Conservation (phyloP, 495 filamentous ascomycete species). For the Aspergillus baeticus region DNA sequence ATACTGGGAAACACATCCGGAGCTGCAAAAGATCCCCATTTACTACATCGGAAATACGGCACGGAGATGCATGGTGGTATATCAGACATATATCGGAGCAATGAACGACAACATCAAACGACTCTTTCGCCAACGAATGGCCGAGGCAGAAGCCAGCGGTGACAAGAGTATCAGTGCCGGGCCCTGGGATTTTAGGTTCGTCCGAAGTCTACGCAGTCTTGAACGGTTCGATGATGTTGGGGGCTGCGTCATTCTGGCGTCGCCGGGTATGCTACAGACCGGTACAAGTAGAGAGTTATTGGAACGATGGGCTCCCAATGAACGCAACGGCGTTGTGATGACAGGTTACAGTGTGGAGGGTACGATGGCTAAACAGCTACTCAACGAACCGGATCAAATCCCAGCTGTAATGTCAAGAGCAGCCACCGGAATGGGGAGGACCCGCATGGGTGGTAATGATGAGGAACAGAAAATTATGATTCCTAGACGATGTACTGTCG, state of each 20-base stretch:
- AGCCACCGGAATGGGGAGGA: conserved; percentile 54
- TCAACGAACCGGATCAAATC: conserved; percentile 91
- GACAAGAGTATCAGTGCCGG: conserved; percentile 72
- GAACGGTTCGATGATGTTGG: conserved; percentile 96
- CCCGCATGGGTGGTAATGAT: conserved; percentile 47
- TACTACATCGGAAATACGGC: conserved; percentile 96
- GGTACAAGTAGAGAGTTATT: conserved; percentile 89
- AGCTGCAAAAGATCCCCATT: conserved; percentile 86
- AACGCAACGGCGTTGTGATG: conserved; percentile 93
- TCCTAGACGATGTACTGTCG: conserved; percentile 83
- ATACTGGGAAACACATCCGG: conserved; percentile 85
- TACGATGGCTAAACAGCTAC: conserved; percentile 93
- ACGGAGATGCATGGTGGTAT: conserved; percentile 96
- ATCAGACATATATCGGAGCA: conserved; percentile 92
- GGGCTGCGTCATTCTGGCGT: conserved; percentile 94
- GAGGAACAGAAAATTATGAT: conserved; percentile 85
- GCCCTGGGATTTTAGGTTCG: conserved; percentile 94
- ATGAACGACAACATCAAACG: conserved; percentile 99
- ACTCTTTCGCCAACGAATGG: conserved; percentile 80
- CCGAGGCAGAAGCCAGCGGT: conserved; percentile 74
- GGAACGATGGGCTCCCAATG: conserved; percentile 92
- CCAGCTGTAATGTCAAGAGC: conserved; percentile 83
- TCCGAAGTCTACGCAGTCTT: conserved; percentile 84
- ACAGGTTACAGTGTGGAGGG: conserved; percentile 98
- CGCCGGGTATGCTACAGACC: conserved; percentile 96